Percentiles rank a stretch among this genome's conserved stretches.
These are phyloP conservation scores for Ustilago nuda DNA, from an alignment of 1,284 basidiomycete species.

Conservation along the genomic window DNA sequence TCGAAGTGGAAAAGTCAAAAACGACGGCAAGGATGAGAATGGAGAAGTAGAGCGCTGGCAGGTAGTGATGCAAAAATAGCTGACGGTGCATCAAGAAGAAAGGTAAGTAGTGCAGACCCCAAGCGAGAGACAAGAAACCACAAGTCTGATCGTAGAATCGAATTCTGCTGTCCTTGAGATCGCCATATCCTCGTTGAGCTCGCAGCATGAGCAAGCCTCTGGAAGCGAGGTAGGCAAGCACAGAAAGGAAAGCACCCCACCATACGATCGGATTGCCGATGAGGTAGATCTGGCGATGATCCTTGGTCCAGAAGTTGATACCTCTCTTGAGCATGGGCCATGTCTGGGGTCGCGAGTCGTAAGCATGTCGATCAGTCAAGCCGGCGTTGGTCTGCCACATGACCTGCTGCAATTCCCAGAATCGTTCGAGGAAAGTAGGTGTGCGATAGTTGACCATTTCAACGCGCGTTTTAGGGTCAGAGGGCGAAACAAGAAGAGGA, in stretches of 20 bases:
- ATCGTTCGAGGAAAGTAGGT: constrained; percentile 89
- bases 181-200: constrained; percentile 87
- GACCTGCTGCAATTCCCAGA: constrained; percentile 89
- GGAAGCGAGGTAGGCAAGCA: constrained; percentile 77
- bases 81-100: constrained; percentile 97
- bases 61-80: constrained; percentile 95
- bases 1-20: constrained; percentile 87
- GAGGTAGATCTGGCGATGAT: constrained; percentile 93
- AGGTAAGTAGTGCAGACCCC: constrained; percentile 93
- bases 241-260: constrained; percentile 82
- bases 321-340: constrained; percentile 92
- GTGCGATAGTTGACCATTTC: constrained; percentile 78
- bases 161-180: constrained; percentile 86
- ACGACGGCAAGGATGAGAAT: constrained; percentile 82
- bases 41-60: constrained; percentile 94
- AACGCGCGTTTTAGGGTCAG: constrained; percentile 23
- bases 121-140: constrained; percentile 91
- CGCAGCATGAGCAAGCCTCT: constrained; percentile 86
- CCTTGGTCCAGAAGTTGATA: constrained; percentile 96
- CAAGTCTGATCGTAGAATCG: constrained; percentile 91
- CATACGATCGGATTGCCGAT: constrained; percentile 93
- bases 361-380: constrained; percentile 91
- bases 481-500: constrained; percentile 66
- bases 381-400: constrained; percentile 99
- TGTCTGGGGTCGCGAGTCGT: constrained; percentile 87